Evolutionary conservation across 106 monocot genomes (phyloP), one percentile per base, ranked within the genome.

Genomic region (Apostasia ramifera): DNA sequence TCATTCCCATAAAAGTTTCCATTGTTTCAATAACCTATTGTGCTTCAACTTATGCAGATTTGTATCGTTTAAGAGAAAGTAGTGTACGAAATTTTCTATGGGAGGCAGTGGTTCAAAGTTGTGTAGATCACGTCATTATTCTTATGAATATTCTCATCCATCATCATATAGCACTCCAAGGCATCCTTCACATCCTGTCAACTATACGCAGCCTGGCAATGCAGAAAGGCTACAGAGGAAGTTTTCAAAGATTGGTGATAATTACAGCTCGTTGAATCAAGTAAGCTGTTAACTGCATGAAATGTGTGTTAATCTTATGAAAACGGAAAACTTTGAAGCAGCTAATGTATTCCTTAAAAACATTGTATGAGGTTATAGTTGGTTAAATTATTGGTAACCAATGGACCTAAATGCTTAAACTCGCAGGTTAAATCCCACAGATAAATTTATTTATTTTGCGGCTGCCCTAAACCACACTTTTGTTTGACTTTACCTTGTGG

Each of bases 221-320:
- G 37, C 54, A 45, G 63, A 61, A 6, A 68, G 76, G 60, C n/a
- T 87, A 53, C 79, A 81, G 43, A 83, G 46, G 11, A 83, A 83
- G 64, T 87, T 78, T 70, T 68, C 77, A 53, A 75, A 66, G 47
- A 87, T 87, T 61, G 80, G 74, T 53, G 83, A 87, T 60, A 70
- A 87, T 46, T 87, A 83, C 74, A 55, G 59, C 57, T 71, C 87
- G 8, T 77, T 87, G 8, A 59, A 65, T 2, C 80, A 87, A 74
- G 87, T 87, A 75, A 61, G 50, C 54, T 41, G 8, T 62, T 62
- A 43, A 62, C 45, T 1, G 11, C 26, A 26, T 26, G 26, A 26
- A 26, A 0, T 26, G 26, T 26, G 26, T 26, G 26, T 26, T 26
- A 26, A 26, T 26, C 26, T 26, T 26, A 26, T 26, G 26, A 26